Base-by-base conservation (phyloP, 768 basidiomycete species). In the Hydnum rufescens region DNA sequence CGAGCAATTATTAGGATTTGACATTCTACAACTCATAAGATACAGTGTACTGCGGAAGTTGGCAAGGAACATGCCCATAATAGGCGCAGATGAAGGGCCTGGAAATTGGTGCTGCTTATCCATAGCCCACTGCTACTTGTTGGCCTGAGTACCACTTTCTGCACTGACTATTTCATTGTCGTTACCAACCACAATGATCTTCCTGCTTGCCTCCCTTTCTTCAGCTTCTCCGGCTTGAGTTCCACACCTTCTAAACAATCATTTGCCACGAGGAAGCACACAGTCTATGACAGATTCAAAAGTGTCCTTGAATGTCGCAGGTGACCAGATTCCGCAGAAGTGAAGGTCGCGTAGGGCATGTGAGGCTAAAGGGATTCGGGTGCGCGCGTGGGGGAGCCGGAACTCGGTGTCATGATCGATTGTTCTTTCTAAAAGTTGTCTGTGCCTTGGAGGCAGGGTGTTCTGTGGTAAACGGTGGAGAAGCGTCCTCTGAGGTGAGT, bases 201-300 rank as follows among this genome's bases (percentile, higher is more conserved):
- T 49, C 42, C 34, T 31, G 25, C 22, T 23, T 32, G 42, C 25
- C 51, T 52, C 22, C 19, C 5, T 23, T 32, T 47, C 51, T 18
- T 52, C 68, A 3, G 80, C 80, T 63, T 88, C 76, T 0, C 92
- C 92, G 84, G 81, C 43, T 70, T 74, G 26, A 82, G 64, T 64
- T 95, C 92, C 1, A 93, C 86, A 29, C 74, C 74, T 43, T 71
- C 68, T 32, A 96, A 66, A 65, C 92, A 88, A 60, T 89, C 79
- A 57, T 96, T 95, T 55, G 84, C 82, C 1, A 86, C 88, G 18
- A 93, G 64, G 64, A 95, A 96, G 29, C 74, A 77, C 57, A 95
- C 85, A 3, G 85, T 86, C 63, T 96, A 90, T 0, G 89, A 89
- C 3, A 96, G 71, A 64, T 90, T 90, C 1, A 88, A 92, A 3